Base-by-base conservation (phyloP, 768 basidiomycete genomes). In the Serendipita sp. region DNA sequence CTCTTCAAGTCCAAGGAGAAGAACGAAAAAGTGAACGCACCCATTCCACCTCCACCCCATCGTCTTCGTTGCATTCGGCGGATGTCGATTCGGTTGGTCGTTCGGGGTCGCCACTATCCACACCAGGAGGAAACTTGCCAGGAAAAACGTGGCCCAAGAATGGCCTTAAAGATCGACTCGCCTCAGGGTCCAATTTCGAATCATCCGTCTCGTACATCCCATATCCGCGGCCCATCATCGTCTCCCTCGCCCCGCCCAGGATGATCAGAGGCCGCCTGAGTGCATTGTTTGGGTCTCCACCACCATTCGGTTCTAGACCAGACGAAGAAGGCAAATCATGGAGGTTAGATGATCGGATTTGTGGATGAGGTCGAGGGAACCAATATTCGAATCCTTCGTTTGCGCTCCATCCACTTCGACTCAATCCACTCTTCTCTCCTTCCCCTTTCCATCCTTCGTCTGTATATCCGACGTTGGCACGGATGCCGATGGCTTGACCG, bases 11-110 rank as follows among this genome's bases (percentile, higher is more conserved):
- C n/a, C n/a, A 38, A 38, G 34, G 14, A 38, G 14, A 42, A 26
- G 41, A 62, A 43, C 28, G 16, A 60, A 34, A 31, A 1, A 14
- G 34, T n/a, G n/a, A n/a, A 72, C 79, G 44, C 58, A 87, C 88
- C 89, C 90, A 93, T 77, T 91, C 87, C 79, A 83, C 81, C 70
- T 88, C 86, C 3, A 58, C 53, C 7, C 45, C 45, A 58, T 58
- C 53, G 28, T 51, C 13, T 11, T 13, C 48, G 42, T n/a, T n/a
- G n/a, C n/a, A n/a, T n/a, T n/a, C n/a, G n/a, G n/a, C n/a, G n/a
- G n/a, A n/a, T n/a, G n/a, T n/a, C n/a, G n/a, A n/a, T n/a, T n/a
- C 42, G 20, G 45, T 50, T 17, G 28, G 11, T 50, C n/a, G 28
- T 50, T 17, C 45, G 7, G 82, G 82, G 60, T 80, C 76, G n/a